Conservation (phyloP, 31 red algal species). For the Endocladia muricata region DNA sequence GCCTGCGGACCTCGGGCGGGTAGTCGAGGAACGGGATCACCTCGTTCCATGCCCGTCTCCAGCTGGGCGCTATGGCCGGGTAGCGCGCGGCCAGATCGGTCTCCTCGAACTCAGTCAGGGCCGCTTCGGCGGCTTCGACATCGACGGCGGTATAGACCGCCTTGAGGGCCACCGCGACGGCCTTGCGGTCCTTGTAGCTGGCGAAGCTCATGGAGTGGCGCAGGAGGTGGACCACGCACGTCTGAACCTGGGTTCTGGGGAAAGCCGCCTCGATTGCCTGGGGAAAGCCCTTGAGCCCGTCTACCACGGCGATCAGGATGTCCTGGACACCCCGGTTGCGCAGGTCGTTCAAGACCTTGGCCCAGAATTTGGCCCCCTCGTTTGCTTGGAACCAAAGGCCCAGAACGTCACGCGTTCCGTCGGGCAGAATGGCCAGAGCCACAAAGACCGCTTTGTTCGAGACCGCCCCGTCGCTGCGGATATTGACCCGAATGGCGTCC, state of each 20-base stretch:
- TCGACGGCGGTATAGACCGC: background rate
- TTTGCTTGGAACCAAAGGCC: background rate
- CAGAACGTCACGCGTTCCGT: background rate
- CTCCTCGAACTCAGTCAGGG: background rate
- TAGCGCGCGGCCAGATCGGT: background rate
- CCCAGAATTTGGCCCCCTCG: constrained; percentile 21
- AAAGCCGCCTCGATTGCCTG: constrained; percentile 1
- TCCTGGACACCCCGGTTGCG: constrained; percentile 9
- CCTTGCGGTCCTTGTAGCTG: constrained; percentile 10
- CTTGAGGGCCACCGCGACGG: background rate
- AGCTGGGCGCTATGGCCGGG: background rate
- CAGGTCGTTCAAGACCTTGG: background rate
- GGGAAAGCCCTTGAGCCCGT: constrained; percentile 16
- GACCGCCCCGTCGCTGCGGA: background rate
- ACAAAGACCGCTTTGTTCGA: constrained; percentile 4
- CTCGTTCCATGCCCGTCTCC: background rate
- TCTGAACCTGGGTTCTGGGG: background rate
- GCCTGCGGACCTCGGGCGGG: background rate
- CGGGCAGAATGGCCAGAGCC: background rate
- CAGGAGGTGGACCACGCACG: constrained; percentile 3
- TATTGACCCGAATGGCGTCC: constrained; percentile 1
- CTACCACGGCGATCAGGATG: constrained; percentile 3
- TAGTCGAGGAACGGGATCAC: background rate
- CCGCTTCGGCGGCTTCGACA: background rate
- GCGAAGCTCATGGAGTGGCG: constrained; percentile 6